Base-by-base conservation (phyloP, 441 rosid species). In the Francoa sonchifolia region DNA sequence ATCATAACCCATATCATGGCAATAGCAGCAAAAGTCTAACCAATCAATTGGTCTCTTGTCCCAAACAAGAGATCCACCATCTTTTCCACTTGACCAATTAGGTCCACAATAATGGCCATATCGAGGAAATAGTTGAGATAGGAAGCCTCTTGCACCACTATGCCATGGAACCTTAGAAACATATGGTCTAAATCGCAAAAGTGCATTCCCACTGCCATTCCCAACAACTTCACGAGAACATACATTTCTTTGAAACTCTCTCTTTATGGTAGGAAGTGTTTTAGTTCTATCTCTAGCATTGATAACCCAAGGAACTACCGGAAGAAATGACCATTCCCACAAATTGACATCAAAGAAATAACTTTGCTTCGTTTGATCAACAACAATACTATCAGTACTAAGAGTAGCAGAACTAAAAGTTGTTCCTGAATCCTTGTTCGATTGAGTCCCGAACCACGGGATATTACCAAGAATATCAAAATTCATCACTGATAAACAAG, bases 51-150 rank as follows among this genome's bases (percentile, higher is more conserved):
- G 96, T 39, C 98, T 73, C 73, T 47, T 74, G 44, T 89, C 98
- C 98, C 98, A 89, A 14, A 89, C 11, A 29, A 26, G 67, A n/a
- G 96, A 79, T 8, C 98, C 98, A 1, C 67, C 50, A 55, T 79
- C 76, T 61, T 89, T 89, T 41, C 96, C 98, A 44, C 98, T 89
- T 0, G 98, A 89, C 98, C 98, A 89, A 19, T 89, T 89, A 0
- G 98, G 98, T 13, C 96, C 98, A 57, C 98, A 89, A 46, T 89
- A 89, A 66, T 89, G 84, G 20, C 94, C 98, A 15, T 85, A 85
- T 7, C 96, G 66, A n/a, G 98, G 98, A 50, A 89, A 89, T 39
- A 89, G 66, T 66, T 77, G 86, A 16, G 96, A 89, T 37, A 89
- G 86, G 59, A 77, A 62, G 25, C 84, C 96, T 48, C 98, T 77